Evolutionary conservation across 2,329 filamentous ascomycete species (phyloP).

Genomic region (Arthrobotrys conoides): DNA sequence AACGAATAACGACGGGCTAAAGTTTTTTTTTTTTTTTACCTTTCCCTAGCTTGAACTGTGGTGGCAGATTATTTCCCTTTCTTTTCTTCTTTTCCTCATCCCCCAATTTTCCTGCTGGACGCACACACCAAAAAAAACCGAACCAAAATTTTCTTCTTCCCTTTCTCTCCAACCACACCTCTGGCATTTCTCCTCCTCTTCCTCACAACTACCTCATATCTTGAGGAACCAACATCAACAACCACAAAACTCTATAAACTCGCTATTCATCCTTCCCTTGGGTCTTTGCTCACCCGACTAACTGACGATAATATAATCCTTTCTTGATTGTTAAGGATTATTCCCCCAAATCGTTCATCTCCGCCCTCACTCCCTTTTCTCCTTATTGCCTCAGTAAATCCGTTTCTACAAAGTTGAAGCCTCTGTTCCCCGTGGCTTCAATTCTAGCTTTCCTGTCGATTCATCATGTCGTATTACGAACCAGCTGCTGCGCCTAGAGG

Average conservation of each 20-base stretch:
- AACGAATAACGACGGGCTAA: conserved; percentile 47
- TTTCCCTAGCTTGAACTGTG: conserved; percentile 2
- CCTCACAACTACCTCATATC: conserved; percentile 57
- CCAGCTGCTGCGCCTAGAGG: conserved; percentile 55
- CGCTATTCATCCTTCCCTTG: conserved; percentile 37
- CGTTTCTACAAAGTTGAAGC: conserved; percentile 42
- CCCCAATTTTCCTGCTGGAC: conserved; percentile 58
- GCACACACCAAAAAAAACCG: conserved; percentile 61
- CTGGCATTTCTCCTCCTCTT: conserved; percentile 60
- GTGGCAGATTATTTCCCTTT: conserved; percentile 58
- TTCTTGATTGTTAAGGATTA: conserved; percentile 61
- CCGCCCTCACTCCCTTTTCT: conserved; percentile 48
- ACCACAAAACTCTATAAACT: conserved; percentile 49
- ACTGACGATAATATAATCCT: conserved; percentile 52
- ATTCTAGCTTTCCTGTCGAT: conserved; percentile 46
- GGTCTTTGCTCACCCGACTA: conserved; percentile 25
- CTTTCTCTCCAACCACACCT: conserved; percentile 60
- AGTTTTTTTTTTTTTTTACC: conserved; percentile 21
- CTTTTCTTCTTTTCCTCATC: conserved; percentile 60
- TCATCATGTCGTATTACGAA: conserved; percentile 61
- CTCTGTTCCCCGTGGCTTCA: conserved; percentile 58
- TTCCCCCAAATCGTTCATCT: conserved; percentile 45
- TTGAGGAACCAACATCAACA: conserved; percentile 52
- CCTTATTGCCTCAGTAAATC: conserved; percentile 41
- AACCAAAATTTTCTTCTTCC: conserved; percentile 61